Base-by-base conservation (phyloP, 1,284 basidiomycete species). In the Heterobasidion irregulare region DNA sequence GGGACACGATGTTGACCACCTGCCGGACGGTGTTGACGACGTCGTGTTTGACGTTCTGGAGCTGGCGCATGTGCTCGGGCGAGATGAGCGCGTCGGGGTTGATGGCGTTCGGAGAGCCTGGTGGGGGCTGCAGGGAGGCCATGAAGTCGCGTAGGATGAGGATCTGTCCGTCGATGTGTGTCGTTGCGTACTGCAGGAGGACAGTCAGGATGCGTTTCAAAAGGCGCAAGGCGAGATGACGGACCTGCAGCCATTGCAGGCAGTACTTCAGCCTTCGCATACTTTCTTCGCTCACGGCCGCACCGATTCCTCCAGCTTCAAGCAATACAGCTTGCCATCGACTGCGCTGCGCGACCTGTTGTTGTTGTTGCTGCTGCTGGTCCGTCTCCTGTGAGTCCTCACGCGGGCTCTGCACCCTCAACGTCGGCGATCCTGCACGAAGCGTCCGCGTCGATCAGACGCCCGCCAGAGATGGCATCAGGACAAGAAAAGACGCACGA, bases 231-330 rank as follows among this genome's bases (percentile, higher is more conserved):
- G 49, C 16, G 32, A 41, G 55, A 55, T 18, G 41, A 71, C 76
- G 36, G 50, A 92, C 90, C 73, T 89, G 84, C n/a, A 96, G 74
- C 92, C 92, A 94, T 57, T 92, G 84, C 38, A 95, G 69, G 70
- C 91, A 94, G 66, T 94, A 95, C 66, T 87, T 86, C 51, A 96
- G 70, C 53, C 86, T 78, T 59, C 89, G 79, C 88, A 95, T 91
- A 65, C 86, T 92, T 69, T 95, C 93, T 61, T 94, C 90, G 67
- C 90, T 93, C 54, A 94, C 77, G 2, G 92, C 92, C 0, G 90
- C 90, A 56, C 91, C 83, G 35, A 96, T 77, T 0, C 93, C 93
- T n/a, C 92, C 92, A 1, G 92, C 92, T 68, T 94, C 92, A 16
- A 89, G 76, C 41, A 96, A 72, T 54, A 95, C 80, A 0, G 85